Evolutionary conservation across 257 asterid species (phyloP).

Genomic region (Lithospermum erythrorhizon): DNA sequence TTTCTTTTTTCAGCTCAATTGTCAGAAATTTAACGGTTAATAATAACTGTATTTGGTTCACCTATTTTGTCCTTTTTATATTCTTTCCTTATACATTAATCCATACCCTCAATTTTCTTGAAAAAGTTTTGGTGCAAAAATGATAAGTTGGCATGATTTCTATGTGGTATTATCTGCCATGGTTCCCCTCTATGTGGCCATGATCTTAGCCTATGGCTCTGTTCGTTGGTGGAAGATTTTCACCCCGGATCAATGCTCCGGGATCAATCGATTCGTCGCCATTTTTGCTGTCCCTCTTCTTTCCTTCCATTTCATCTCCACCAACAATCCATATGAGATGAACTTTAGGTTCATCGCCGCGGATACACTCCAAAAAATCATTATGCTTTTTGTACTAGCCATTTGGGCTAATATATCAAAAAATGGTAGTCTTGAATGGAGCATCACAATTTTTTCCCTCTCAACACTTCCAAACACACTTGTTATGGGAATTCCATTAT

Average conservation of each 20-base stretch:
- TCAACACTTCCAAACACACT: constrained; percentile 85
- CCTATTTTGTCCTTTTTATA: constrained; percentile 12
- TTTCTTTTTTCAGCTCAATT: constrained; percentile 16
- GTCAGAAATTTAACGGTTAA: constrained; percentile 27
- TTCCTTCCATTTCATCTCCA: constrained; percentile 78
- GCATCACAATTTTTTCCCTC: constrained; percentile 70
- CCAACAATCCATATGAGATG: constrained; percentile 65
- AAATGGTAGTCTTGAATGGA: constrained; percentile 84
- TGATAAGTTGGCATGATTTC: constrained; percentile 75
- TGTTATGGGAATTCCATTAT: constrained; percentile 82
- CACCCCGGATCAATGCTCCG: constrained; percentile 91
- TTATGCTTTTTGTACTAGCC: constrained; percentile 54
- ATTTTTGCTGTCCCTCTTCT: constrained; percentile 81
- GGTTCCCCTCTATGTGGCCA: constrained; percentile 80
- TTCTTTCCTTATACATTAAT: constrained; percentile 3
- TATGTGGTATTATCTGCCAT: constrained; percentile 77
- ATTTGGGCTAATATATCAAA: constrained; percentile 58
- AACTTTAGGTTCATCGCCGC: constrained; percentile 84
- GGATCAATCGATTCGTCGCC: constrained; percentile 86
- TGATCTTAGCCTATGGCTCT: constrained; percentile 89
- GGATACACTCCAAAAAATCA: constrained; percentile 60
- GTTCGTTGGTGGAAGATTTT: constrained; percentile 98
- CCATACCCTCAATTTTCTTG: background rate
- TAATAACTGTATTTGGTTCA: constrained; percentile 22
- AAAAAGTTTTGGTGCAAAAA: constrained; percentile 12